These are phyloP conservation scores for Cryphonectria parasitica DNA, from an alignment of 2,329 filamentous ascomycete genomes.

Conservation along the genomic window DNA sequence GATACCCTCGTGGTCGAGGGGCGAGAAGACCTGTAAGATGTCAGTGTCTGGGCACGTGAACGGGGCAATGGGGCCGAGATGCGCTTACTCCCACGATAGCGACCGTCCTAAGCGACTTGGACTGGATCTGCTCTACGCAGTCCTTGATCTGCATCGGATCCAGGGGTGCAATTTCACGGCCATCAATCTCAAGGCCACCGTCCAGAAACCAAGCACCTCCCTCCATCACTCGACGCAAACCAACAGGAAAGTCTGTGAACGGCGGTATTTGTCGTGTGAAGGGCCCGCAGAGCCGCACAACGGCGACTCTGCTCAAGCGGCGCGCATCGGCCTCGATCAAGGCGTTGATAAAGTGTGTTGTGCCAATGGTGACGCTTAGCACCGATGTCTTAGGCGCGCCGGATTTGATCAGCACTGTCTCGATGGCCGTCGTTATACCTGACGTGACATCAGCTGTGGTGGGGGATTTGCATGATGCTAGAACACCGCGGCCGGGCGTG, in stretches of 20 bases:
- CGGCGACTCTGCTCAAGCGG: conserved; percentile 54
- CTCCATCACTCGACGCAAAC: conserved; percentile 51
- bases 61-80: neutral
- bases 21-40: conserved; percentile 47
- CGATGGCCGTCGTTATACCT: conserved; percentile 51
- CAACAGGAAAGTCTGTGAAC: conserved; percentile 57
- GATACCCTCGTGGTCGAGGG: conserved; percentile 51
- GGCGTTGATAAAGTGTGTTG: conserved; percentile 63
- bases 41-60: neutral
- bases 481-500: conserved; percentile 45
- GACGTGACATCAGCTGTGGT: conserved; percentile 53
- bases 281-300: conserved; percentile 57
- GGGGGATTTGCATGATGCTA: conserved; percentile 54
- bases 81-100: conserved; percentile 38
- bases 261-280: conserved; percentile 56
- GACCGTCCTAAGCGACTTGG: conserved; percentile 10
- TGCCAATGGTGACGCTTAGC: conserved; percentile 56
- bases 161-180: conserved; percentile 45
- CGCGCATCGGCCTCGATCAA: conserved; percentile 57
- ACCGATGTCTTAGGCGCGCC: conserved; percentile 42
- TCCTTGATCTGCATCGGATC: conserved; percentile 43
- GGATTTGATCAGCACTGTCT: conserved; percentile 44
- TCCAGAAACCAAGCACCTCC: conserved; percentile 48
- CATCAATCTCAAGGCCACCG: conserved; percentile 43
- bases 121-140: conserved; percentile 2